Evolutionary conservation across 495 filamentous ascomycete genomes (phyloP).

Genomic region (Hypoxylon subgilvum): DNA sequence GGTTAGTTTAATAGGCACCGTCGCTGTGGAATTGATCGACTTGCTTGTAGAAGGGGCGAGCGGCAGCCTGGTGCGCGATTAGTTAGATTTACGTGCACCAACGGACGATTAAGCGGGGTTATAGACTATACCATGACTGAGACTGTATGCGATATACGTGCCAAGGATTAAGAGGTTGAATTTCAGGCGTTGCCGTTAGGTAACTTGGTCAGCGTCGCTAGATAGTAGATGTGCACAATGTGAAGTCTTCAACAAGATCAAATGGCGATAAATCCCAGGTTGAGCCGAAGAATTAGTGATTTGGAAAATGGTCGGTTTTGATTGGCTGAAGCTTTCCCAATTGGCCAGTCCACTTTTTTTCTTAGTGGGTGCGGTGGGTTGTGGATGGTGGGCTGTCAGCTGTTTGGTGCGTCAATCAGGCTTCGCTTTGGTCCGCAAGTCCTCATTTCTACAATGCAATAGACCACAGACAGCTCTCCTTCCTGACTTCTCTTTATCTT

Average conservation of each 20-base stretch:
- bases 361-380: background rate
- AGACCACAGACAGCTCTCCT: too few relatives aligned
- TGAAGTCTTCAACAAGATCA: too few relatives aligned
- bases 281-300: constrained; percentile 31
- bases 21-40: constrained; percentile 51
- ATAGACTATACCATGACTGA: constrained; percentile 48
- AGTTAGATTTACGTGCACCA: constrained; percentile 4
- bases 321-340: constrained; percentile 51
- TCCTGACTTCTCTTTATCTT: too few relatives aligned
- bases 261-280: constrained; percentile 19
- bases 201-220: too few relatives aligned
- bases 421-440: background rate
- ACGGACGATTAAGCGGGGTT: background rate
- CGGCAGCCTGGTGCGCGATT: constrained; percentile 51
- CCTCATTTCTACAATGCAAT: too few relatives aligned
- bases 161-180: background rate
- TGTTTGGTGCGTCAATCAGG: background rate
- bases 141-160: background rate
- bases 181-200: background rate
- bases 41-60: constrained; percentile 77
- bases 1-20: constrained; percentile 38
- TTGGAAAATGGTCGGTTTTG: constrained; percentile 33
- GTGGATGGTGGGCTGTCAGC: constrained; percentile 19
- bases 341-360: constrained; percentile 9
- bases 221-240: too few relatives aligned